Percentiles rank a stretch among this genome's conserved stretches.
These are phyloP conservation scores for Cutaneotrichosporon sp. DNA, from an alignment of 1,284 basidiomycete species.

Conservation along the genomic window DNA sequence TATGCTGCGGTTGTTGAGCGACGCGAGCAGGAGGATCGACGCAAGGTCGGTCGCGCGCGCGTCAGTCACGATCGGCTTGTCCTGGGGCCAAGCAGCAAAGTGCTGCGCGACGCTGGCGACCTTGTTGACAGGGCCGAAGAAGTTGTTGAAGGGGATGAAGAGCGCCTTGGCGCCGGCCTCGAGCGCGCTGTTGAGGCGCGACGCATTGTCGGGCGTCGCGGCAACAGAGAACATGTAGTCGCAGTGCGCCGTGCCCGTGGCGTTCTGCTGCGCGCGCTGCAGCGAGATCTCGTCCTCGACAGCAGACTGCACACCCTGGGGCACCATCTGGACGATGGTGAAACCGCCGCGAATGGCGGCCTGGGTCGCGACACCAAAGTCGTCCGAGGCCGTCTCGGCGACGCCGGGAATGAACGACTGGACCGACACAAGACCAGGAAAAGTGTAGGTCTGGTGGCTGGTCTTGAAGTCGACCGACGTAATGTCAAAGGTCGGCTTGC, in stretches of 20 bases:
- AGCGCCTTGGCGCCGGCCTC: constrained; percentile 73
- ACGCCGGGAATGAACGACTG: constrained; percentile 78
- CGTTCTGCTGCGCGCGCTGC: constrained; percentile 62
- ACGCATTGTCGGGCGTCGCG: constrained; percentile 65
- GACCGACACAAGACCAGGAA: constrained; percentile 89
- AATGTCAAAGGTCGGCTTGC: constrained; percentile 77
- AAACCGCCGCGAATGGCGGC: constrained; percentile 83
- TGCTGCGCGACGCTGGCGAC: constrained; percentile 67
- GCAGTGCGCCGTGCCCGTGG: constrained; percentile 64
- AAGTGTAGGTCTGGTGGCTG: constrained; percentile 80
- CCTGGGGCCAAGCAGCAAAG: constrained; percentile 83
- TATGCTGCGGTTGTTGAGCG: constrained; percentile 80
- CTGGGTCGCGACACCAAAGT: constrained; percentile 65
- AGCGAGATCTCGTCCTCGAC: constrained; percentile 67
- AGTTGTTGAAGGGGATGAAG: constrained; percentile 71
- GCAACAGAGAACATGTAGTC: constrained; percentile 80
- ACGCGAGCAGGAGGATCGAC: constrained; percentile 86
- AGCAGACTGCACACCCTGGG: constrained; percentile 58
- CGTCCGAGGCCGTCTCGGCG: constrained; percentile 55
- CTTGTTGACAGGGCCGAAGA: constrained; percentile 54
- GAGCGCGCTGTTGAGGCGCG: constrained; percentile 63
- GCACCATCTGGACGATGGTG: constrained; percentile 72
- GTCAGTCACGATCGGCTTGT: constrained; percentile 90
- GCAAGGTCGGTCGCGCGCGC: constrained; percentile 89
- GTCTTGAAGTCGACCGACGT: constrained; percentile 92